Base-by-base conservation (phyloP, 1,284 basidiomycete genomes). In the Cryptococcus deneoformans region DNA sequence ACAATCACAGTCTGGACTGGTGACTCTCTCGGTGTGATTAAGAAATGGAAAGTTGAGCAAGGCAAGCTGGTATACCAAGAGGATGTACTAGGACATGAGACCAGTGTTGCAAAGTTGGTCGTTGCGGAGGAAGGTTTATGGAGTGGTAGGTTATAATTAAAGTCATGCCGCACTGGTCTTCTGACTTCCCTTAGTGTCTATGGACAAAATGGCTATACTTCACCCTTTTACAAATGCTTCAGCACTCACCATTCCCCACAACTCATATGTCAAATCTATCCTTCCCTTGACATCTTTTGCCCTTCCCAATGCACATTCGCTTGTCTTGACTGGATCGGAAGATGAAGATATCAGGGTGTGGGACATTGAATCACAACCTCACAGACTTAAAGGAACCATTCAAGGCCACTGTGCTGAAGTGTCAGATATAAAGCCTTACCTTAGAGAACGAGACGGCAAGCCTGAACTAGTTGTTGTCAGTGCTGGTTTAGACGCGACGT, bases 331-430 rank as follows among this genome's bases (percentile, higher is more conserved):
- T 5, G 91, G 87, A 38, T 71, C 71, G 1, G 82, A 89, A 2
- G 92, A 90, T 48, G 92, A 95, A 70, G 76, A 85, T 47, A 84
- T 97, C 52, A 83, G 87, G 16, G 79, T 88, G 34, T 80, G 71
- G 57, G 81, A 86, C 38, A 83, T 86, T 62, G 61, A 72, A 7
- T 39, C 47, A 7, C n/a, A n/a, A 55, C 53, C n/a, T 53, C 60
- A 0, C 46, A 58, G n/a, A 50, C 72, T 90, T 16, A 80, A 85
- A 14, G 61, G 70, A 0, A 82, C 84, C 63, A 78, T 90, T 6
- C 87, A 92, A 63, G 92, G 84, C 5, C 93, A 96, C 73, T 91
- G 87, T 84, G 89, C 90, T 62, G 89, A 93, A 65, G 86, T 95
- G 9, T 87, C 84, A 5, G 84, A 83, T 2, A 75, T 96, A 44